Percentiles rank a stretch among this genome's conserved stretches.
These are phyloP conservation scores for Nicotiana rustica DNA, from an alignment of 305 asterid genomes.

Conservation along the genomic window DNA sequence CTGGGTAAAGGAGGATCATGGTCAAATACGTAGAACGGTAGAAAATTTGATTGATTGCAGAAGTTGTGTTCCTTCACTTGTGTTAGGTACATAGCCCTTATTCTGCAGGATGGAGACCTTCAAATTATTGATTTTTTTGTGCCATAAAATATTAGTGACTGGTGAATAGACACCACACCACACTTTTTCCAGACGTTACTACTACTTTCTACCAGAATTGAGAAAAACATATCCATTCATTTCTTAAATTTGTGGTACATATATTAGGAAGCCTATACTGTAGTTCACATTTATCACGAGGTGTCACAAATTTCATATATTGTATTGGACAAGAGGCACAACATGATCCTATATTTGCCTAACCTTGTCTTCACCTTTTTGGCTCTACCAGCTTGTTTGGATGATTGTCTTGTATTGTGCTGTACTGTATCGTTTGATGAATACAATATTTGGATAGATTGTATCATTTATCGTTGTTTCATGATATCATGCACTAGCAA, in stretches of 20 bases:
- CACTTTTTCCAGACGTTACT: not conserved
- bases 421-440: no score
- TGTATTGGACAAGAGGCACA: not conserved
- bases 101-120: not conserved
- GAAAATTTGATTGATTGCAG: no score
- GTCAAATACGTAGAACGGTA: no score
- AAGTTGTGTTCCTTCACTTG: no score
- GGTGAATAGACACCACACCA: not conserved
- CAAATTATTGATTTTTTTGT: not conserved
- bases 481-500: no score
- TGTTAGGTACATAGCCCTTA: no score
- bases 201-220: not conserved
- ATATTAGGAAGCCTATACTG: not conserved
- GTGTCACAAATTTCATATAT: not conserved
- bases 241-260: not conserved
- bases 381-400: not conserved
- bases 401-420: no score
- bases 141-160: not conserved
- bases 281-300: slow-evolving; percentile 20
- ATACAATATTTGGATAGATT: no score
- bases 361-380: not conserved
- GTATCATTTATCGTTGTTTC: no score
- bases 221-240: not conserved
- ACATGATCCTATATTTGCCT: not conserved
- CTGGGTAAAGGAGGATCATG: no score